Evolutionary conservation across 1,139 yeast species (phyloP), one percentile per base, ranked within the genome.

Genomic region (Pichia kudriavzevii): DNA sequence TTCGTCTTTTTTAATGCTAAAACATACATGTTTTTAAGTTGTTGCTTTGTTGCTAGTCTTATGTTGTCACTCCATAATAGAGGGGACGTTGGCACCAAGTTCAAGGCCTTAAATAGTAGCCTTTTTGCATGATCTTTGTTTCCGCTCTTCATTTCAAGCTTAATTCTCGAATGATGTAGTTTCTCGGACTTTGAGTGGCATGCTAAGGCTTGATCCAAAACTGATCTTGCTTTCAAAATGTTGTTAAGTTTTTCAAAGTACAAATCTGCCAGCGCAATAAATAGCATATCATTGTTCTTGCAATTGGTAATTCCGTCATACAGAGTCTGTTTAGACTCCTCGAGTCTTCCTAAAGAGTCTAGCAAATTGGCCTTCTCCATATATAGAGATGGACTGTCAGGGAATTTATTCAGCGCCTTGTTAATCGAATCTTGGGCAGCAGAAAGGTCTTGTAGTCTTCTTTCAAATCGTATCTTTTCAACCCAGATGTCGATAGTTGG

Each of bases 1-100:
- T 71, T 64, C 0, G 94, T 81, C 7, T 66, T 67, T 40, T 68
- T 71, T 39, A 91, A 63, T 0, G 96, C 95, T 51, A 80, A 87
- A 21, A 79, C 64, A 38, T 81, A 78, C 10, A 76, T 66, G 10
- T 74, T 71, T 50, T 79, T 82, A 32, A 82, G 66, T 41, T 74
- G 75, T 3, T 75, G 62, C 55, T 66, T 66, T 43, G 69, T 70
- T 4, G 72, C 66, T 6, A 61, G 54, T 28, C 72, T 68, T 20
- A 73, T 58, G 15, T 85, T 63, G 37, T 74, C 67, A 42, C 72
- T 73, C 23, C 73, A 63, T 87, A 95, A 47, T 4, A 55, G 31
- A 0, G 88, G 70, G 1, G 82, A 72, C 0, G 57, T 46, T 0
- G 94, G 91, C 30, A 75, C 67, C 21, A 61, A 60, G 44, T 72